A percentile compares a stretch with the other conserved stretches of the same genome.
Conservation (phyloP, 139 green algal species). For the Edaphochlamys debaryana region DNA sequence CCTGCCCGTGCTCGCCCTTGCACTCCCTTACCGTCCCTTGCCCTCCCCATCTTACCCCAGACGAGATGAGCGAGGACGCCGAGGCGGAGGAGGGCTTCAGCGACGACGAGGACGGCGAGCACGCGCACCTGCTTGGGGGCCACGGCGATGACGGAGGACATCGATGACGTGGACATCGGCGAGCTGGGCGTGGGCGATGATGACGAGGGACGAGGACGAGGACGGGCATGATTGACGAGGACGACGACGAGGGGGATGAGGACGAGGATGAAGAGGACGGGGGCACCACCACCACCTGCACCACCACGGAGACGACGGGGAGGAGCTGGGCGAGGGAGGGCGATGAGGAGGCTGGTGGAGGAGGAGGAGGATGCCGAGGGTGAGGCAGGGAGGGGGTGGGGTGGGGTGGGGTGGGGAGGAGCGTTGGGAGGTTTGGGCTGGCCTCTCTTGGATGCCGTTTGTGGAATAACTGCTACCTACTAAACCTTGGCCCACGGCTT, state of each 20-base stretch:
- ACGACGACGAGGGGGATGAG: conserved; percentile 37
- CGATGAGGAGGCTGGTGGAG: too few relatives aligned
- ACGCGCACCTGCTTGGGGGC: neutral
- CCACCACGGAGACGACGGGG: neutral
- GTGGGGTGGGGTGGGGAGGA: neutral
- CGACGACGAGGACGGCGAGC: conserved; percentile 25
- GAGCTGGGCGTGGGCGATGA: too few relatives aligned
- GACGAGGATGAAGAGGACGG: too few relatives aligned
- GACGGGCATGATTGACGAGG: conserved; percentile 39
- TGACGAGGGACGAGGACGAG: conserved; percentile 30
- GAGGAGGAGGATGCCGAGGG: too few relatives aligned
- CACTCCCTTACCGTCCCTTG: too few relatives aligned
- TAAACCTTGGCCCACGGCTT: too few relatives aligned
- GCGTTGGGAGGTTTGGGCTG: too few relatives aligned
- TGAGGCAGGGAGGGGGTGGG: too few relatives aligned
- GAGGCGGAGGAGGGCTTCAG: conserved; percentile 29
- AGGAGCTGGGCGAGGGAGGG: neutral
- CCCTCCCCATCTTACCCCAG: neutral
- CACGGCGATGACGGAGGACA: neutral
- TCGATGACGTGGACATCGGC: conserved; percentile 7
- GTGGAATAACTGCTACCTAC: too few relatives aligned
- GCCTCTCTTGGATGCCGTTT: too few relatives aligned
- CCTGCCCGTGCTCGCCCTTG: too few relatives aligned
- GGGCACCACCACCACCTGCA: neutral
- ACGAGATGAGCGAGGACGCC: conserved; percentile 43